Conservation (phyloP, 1,139 yeast species). For the Suhomyces wounanorum region DNA sequence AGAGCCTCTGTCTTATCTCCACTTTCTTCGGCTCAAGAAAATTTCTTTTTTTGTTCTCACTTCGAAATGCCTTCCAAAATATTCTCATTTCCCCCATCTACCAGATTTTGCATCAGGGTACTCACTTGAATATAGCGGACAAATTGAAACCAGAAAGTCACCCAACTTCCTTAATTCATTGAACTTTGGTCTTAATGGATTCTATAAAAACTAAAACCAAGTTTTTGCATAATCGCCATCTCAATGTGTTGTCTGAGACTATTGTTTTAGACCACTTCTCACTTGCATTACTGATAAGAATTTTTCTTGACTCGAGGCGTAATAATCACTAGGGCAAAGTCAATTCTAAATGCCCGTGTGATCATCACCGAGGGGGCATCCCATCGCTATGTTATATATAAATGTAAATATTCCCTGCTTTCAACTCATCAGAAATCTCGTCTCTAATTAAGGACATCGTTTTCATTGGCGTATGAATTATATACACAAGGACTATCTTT, state of each 20-base stretch:
- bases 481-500: constrained; percentile 16
- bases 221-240: neutral
- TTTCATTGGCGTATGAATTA: constrained; percentile 4
- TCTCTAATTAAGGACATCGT: neutral
- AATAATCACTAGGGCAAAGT: neutral
- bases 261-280: neutral
- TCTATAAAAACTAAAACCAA: too few relatives aligned
- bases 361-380: neutral
- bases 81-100: neutral
- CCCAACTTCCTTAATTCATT: too few relatives aligned
- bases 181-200: too few relatives aligned
- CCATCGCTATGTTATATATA: too few relatives aligned
- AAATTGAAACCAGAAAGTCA: too few relatives aligned
- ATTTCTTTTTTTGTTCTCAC: neutral
- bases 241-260: neutral
- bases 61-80: neutral
- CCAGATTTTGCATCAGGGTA: neutral
- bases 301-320: neutral
- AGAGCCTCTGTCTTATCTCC: neutral
- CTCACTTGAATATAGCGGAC: neutral
- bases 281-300: neutral
- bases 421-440: neutral
- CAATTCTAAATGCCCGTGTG: neutral
- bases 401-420: neutral
- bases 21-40: neutral